Conservation (phyloP, 345 rosid species). For the Eucalyptus microcorys region DNA sequence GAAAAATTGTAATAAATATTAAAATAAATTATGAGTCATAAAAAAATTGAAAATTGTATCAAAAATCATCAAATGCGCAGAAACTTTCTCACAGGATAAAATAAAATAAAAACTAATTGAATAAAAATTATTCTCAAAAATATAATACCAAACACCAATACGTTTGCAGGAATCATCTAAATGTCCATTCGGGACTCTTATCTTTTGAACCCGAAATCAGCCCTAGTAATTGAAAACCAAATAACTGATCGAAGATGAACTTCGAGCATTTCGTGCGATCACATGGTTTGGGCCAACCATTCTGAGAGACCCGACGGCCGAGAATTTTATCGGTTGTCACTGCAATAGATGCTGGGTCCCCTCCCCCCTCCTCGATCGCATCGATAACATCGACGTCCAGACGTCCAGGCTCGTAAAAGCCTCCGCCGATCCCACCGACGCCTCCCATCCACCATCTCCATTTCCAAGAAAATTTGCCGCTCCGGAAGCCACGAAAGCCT, state of each 20-base stretch:
- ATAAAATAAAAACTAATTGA: too few relatives aligned
- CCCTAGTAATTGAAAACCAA: background rate
- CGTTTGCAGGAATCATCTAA: too few relatives aligned
- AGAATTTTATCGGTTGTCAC: background rate
- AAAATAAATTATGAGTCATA: too few relatives aligned
- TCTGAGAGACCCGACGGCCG: background rate
- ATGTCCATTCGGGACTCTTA: background rate
- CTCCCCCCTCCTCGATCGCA: background rate
- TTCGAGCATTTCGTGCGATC: background rate
- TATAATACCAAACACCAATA: too few relatives aligned
- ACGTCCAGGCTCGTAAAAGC: background rate
- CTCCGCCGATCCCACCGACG: background rate
- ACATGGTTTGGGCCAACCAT: background rate
- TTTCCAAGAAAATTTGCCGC: background rate
- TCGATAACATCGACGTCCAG: background rate
- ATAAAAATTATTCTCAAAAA: too few relatives aligned
- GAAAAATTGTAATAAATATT: too few relatives aligned
- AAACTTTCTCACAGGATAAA: too few relatives aligned
- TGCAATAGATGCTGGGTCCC: background rate
- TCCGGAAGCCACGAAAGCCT: background rate
- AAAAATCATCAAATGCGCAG: too few relatives aligned
- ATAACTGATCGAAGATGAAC: background rate
- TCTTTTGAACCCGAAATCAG: background rate
- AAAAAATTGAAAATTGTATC: too few relatives aligned
- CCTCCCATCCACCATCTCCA: background rate